phyloP scores from a whole-genome alignment of 2,329 filamentous ascomycete species.

The Hortaea sp. region DNA sequence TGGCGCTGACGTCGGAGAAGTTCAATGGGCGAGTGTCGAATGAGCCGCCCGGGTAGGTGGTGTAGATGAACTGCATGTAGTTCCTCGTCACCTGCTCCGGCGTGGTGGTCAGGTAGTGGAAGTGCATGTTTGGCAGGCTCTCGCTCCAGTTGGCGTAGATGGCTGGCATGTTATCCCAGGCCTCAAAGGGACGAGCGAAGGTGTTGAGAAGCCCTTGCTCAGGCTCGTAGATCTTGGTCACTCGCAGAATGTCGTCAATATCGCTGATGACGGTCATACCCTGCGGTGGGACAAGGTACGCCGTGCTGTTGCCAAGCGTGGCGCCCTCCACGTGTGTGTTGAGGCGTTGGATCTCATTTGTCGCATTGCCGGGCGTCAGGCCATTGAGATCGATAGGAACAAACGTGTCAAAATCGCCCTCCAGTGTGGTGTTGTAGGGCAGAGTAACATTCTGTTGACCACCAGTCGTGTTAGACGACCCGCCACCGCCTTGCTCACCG shows the following conservation, averaged over 20 bases:
- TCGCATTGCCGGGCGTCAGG: slow-evolving; percentile 54
- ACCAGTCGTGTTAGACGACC: slow-evolving; percentile 44
- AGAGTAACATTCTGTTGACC: slow-evolving; percentile 54
- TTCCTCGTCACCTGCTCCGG: slow-evolving; percentile 67
- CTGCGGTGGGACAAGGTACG: slow-evolving; percentile 60
- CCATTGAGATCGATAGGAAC: slow-evolving; percentile 52
- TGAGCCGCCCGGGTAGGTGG: slow-evolving; percentile 64
- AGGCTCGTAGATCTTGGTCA: slow-evolving; percentile 71
- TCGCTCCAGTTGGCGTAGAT: slow-evolving; percentile 67
- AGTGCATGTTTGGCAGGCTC: slow-evolving; percentile 59
- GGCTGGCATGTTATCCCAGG: slow-evolving; percentile 71
- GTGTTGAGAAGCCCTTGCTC: slow-evolving; percentile 66
- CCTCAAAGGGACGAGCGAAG: slow-evolving; percentile 59
- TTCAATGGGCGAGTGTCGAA: slow-evolving; percentile 72
- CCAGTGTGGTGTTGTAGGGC: slow-evolving; percentile 53
- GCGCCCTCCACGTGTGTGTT: slow-evolving; percentile 56
- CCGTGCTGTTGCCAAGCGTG: slow-evolving; percentile 62
- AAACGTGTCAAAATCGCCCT: slow-evolving; percentile 68
- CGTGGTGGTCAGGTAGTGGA: slow-evolving; percentile 74
- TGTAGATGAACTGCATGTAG: slow-evolving; percentile 73
- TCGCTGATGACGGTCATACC: slow-evolving; percentile 67
- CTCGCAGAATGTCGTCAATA: slow-evolving; percentile 70
- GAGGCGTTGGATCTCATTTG: slow-evolving; percentile 54
- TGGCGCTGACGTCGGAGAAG: slow-evolving; percentile 65
- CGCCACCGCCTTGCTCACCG: slow-evolving; percentile 36